phyloP scores from a whole-genome alignment of 768 basidiomycete genomes.

The Boletus vinaceobasis region DNA sequence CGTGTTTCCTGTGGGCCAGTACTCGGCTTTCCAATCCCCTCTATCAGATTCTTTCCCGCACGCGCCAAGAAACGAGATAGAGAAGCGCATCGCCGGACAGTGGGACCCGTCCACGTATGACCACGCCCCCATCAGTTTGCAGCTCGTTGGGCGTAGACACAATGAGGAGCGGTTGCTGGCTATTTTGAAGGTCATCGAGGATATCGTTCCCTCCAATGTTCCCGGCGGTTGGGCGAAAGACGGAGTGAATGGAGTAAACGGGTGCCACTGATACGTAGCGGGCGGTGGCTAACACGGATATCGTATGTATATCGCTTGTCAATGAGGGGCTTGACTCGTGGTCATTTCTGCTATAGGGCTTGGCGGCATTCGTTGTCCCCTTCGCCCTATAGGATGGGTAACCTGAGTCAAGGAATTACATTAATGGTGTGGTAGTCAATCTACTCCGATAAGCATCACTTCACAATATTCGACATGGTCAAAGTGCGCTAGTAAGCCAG shows the following conservation, averaged over 20 bases:
- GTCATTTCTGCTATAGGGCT: slow-evolving; percentile 10
- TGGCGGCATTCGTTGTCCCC: neutral
- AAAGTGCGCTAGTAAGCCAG: neutral
- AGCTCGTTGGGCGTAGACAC: slow-evolving; percentile 48
- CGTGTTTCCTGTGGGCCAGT: slow-evolving; percentile 45
- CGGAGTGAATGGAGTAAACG: slow-evolving; percentile 10
- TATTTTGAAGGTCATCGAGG: slow-evolving; percentile 40
- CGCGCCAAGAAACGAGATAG: slow-evolving; percentile 34
- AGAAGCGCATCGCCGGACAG: slow-evolving; percentile 35
- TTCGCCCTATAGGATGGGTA: slow-evolving; percentile 10
- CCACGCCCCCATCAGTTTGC: slow-evolving; percentile 44
- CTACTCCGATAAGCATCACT: neutral
- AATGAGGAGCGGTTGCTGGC: slow-evolving; percentile 50
- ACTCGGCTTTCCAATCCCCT: slow-evolving; percentile 25
- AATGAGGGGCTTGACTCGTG: slow-evolving; percentile 11
- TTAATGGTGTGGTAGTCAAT: neutral
- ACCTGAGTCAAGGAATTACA: slow-evolving; percentile 1
- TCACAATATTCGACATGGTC: neutral
- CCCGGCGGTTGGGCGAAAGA: slow-evolving; percentile 8
- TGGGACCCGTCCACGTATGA: slow-evolving; percentile 43
- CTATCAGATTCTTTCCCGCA: slow-evolving; percentile 9
- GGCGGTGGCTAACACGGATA: neutral
- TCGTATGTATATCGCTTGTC: slow-evolving; percentile 2
- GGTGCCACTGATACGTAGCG: neutral
- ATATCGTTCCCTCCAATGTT: slow-evolving; percentile 14